Evolutionary conservation across 306 rosid genomes (phyloP).

Genomic region (Sicyos edulis): DNA sequence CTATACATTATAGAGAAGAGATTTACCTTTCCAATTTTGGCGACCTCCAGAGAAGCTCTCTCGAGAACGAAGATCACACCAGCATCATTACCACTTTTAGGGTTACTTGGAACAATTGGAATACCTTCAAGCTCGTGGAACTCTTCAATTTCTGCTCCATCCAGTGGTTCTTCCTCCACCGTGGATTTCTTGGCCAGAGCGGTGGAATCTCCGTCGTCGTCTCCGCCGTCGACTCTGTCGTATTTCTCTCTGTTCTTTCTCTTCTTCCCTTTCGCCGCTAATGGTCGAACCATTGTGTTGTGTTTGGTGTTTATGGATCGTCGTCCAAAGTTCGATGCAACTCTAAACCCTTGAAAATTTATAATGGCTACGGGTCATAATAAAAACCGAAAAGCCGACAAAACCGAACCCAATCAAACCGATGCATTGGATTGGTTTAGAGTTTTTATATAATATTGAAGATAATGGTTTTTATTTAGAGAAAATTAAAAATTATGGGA

Average conservation of each 20-base stretch:
- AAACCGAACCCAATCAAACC: too few species aligned
- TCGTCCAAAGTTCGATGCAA: too few species aligned
- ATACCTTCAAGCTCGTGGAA: constrained; percentile 45
- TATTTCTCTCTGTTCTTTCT: constrained; percentile 39
- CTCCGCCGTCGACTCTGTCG: constrained; percentile 26
- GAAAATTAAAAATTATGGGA: too few species aligned
- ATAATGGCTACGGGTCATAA: too few species aligned
- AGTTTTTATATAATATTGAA: too few species aligned
- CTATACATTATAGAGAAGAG: neutral
- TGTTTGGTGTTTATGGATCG: neutral
- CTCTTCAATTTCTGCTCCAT: constrained; percentile 12
- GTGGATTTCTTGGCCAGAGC: constrained; percentile 4
- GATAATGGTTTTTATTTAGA: too few species aligned
- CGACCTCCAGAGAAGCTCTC: constrained; percentile 76
- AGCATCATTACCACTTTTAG: constrained; percentile 21
- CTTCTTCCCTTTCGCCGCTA: constrained; percentile 44
- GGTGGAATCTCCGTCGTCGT: constrained; percentile 23
- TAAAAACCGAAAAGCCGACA: too few species aligned
- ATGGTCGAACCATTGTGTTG: constrained; percentile 44
- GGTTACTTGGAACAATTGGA: constrained; percentile 34
- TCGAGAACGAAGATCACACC: constrained; percentile 67
- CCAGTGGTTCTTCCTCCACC: constrained; percentile 5
- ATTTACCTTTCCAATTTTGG: constrained; percentile 79
- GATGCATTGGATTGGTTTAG: too few species aligned
- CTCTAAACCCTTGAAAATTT: too few species aligned